phyloP scores from a whole-genome alignment of 306 rosid genomes.

The Chamaecrista fasciculata region DNA sequence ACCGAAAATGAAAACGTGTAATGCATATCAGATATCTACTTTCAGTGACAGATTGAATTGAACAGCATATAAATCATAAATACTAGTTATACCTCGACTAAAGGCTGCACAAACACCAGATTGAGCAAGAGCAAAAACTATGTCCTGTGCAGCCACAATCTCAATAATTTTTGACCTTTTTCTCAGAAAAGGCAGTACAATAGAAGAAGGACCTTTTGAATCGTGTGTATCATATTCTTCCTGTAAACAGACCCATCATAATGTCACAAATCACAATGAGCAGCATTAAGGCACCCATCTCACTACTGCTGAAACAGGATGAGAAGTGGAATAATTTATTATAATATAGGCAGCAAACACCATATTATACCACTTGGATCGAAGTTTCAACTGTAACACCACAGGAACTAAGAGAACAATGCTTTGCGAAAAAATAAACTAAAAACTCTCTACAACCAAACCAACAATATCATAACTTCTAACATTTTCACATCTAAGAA shows the following conservation, averaged over 20 bases:
- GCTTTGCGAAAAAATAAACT: background rate
- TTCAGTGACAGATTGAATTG: conserved; percentile 6
- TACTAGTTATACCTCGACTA: conserved; percentile 45
- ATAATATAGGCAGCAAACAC: conserved; percentile 13
- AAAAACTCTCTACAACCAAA: background rate
- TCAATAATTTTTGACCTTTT: conserved; percentile 60
- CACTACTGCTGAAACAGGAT: conserved; percentile 11
- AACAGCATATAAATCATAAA: background rate
- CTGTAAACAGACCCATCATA: conserved; percentile 34
- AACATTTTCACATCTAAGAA: background rate
- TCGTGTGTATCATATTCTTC: conserved; percentile 68
- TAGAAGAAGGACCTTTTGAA: conserved; percentile 54
- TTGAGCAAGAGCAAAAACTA: conserved; percentile 65
- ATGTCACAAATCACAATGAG: background rate
- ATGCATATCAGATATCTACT: conserved; percentile 18
- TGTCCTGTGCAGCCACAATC: conserved; percentile 61
- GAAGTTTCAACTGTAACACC: conserved; percentile 13
- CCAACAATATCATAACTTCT: conserved; percentile 3
- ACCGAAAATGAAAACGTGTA: conserved; percentile 29
- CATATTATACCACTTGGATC: background rate
- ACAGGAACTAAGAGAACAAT: background rate
- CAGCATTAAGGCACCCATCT: background rate
- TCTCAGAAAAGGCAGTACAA: conserved; percentile 51
- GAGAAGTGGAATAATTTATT: background rate
- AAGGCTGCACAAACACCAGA: conserved; percentile 70